phyloP scores from a whole-genome alignment of 192 early-diverging fungal genomes.

The Backusella liffmaniae region DNA sequence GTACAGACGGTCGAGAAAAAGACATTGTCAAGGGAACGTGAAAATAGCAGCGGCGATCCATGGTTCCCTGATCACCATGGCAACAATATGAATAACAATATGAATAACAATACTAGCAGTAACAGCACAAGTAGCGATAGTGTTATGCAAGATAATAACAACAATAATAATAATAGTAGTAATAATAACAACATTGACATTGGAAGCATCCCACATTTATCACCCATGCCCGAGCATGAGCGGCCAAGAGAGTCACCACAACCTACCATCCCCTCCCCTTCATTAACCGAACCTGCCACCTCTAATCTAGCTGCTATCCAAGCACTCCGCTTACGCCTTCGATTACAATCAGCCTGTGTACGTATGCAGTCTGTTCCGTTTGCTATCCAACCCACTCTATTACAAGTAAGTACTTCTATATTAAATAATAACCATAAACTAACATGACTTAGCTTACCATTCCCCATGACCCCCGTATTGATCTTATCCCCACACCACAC shows the following conservation, averaged over 20 bases:
- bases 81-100: neutral
- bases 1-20: neutral
- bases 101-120: neutral
- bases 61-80: neutral
- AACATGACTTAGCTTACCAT: slow-evolving; percentile 7
- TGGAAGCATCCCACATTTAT: neutral
- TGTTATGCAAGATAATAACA: neutral
- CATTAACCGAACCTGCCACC: neutral
- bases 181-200: neutral
- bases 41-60: neutral
- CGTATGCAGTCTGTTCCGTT: slow-evolving; percentile 16
- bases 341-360: slow-evolving; percentile 20
- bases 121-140: neutral
- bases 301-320: slow-evolving; percentile 30
- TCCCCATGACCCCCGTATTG: slow-evolving; percentile 41
- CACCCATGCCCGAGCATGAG: neutral
- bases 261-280: neutral
- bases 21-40: neutral
- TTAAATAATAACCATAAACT: neutral
- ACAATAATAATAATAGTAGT: too few relatives aligned
- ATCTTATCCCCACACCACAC: slow-evolving; percentile 32
- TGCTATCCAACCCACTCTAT: slow-evolving; percentile 23
- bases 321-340: slow-evolving; percentile 25
- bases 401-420: slow-evolving; percentile 24
- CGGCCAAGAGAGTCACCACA: neutral